Evolutionary conservation across 441 rosid genomes (phyloP), one percentile per base, ranked within the genome.

Genomic region (Hura crepitans): DNA sequence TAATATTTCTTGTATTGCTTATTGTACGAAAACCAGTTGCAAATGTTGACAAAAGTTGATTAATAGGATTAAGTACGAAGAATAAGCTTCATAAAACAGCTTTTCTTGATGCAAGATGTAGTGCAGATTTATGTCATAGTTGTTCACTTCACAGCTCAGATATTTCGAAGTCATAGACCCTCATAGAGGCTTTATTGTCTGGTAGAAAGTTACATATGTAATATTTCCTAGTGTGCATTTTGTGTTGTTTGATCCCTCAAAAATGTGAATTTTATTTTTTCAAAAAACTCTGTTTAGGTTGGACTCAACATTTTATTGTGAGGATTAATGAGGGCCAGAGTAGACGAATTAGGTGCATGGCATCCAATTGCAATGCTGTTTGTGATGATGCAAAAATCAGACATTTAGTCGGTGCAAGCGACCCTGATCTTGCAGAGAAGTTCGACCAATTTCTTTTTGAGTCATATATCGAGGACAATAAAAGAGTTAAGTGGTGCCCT

Each of bases 401-500:
- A 78, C 55, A 25, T 60, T 80, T 91, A 61, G 90, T 89, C 43
- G 62, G 84, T 47, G 73, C 70, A 63, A 80, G 43, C 70, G 81
- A 86, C 78, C 84, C 91, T 25, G 78, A 80, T 74, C 80, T 90
- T 54, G 93, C 84, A 1, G 81, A 84, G 78, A 92, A 85, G 72
- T 92, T 88, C 75, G 93, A 88, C 74, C 85, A 92, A 35, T 88
- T 87, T 78, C 88, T 92, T 74, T 78, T 86, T 8, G 96, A 88
- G 71, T 92, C 97, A 30, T 90, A 92, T 71, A 86, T 92, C 15
- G 97, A 92, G 78, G 97, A 92, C 75, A 92, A 92, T 73, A 88
- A 76, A 74, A 85, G 78, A 89, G 96, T 86, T 68, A 92, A 86
- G 80, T 92, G 97, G 94, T 92, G 96, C 79, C 97, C 97, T 12